Base-by-base conservation (phyloP, 164 flowering plant genomes). In the Hamamelis virginiana region DNA sequence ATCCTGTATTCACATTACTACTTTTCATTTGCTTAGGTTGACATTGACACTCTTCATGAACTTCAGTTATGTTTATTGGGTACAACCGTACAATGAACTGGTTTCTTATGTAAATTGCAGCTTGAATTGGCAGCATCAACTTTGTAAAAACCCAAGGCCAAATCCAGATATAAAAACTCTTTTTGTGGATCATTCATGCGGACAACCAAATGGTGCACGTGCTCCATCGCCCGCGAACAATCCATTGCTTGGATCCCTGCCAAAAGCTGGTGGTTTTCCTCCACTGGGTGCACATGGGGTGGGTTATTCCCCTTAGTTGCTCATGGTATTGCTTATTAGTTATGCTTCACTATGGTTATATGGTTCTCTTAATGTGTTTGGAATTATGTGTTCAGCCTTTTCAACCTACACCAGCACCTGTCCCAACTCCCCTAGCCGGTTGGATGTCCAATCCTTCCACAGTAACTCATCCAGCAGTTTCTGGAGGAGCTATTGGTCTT, bases 161-260 rank as follows among this genome's bases (percentile, higher is more conserved):
- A 92, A 92, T 75, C 97, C 97, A 43, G 97, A 92, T 76, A 92
- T 92, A 50, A 92, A 92, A 68, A 92, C 97, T 57, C 88, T 92
- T 12, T 92, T 92, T 83, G 92, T 90, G 67, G 97, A 92, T 76
- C 97, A 92, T 69, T 71, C 90, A 21, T 92, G 97, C 80, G 97
- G 87, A 38, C 94, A 86, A 72, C 94, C 92, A 59, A 90, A 89
- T 85, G 96, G 92, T 69, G 96, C 97, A 27, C 79, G 91, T 33
- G 96, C 96, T 23, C 94, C 96, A 60, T 92, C 97, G 15, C 96
- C 96, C 25, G 94, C 81, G 11, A 87, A 72, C 61, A 86, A 85
- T 85, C 91, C 92, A 19, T 45, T 91, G 66, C 78, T 89, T 26
- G 95, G 89, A 59, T 70, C 89, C 33, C 75, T 92, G 28, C 96